Base-by-base conservation (phyloP, 805 yeast genomes). In the Candida germanica region DNA sequence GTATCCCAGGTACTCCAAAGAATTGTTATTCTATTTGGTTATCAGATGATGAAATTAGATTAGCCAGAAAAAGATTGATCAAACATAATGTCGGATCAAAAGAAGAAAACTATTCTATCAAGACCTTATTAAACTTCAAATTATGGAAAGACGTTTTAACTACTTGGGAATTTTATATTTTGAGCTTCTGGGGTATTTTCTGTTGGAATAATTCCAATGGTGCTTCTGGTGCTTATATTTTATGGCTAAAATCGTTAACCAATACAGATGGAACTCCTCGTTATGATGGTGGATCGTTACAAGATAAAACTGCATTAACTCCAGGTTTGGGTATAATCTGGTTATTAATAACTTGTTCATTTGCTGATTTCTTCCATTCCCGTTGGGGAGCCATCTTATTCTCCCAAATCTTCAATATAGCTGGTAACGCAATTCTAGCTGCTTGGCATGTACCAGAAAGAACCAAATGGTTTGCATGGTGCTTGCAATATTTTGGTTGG, bases 381-480 rank as follows among this genome's bases (percentile, higher is more conserved):
- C 59, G 86, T 40, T 77, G 77, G 71, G 71, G 66, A 26, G 79
- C 81, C 3, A 69, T 77, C 34, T 44, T 69, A 5, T 54, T 72
- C 14, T 71, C 84, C 0, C 81, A 74, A 34, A 61, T 69, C 0
- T 69, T 79, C 66, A 78, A 77, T 46, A 58, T 75, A 18, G 49
- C 71, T 5, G 80, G 83, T 10, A 76, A 78, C 50, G 64, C 65
- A 1, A 60, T 79, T 16, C 57, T 79, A 44, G 79, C 80, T 5
- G 70, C 69, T 29, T 79, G 85, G 85, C 56, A 77, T 43, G 75
- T 79, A 19, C 66, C 79, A 0, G 63, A 64, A 27, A 40, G 63
- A n/a, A 77, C 83, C 11, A 77, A 79, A 54, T 78, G 84, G 83
- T 77, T 70, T 61, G 85, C 79, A 0, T 79, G 74, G 53, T 64